A percentile compares a stretch with the other conserved stretches of the same genome.
These are phyloP conservation scores for Cryptococcus sp. DNA, from an alignment of 1,284 basidiomycete species.

Conservation along the genomic window DNA sequence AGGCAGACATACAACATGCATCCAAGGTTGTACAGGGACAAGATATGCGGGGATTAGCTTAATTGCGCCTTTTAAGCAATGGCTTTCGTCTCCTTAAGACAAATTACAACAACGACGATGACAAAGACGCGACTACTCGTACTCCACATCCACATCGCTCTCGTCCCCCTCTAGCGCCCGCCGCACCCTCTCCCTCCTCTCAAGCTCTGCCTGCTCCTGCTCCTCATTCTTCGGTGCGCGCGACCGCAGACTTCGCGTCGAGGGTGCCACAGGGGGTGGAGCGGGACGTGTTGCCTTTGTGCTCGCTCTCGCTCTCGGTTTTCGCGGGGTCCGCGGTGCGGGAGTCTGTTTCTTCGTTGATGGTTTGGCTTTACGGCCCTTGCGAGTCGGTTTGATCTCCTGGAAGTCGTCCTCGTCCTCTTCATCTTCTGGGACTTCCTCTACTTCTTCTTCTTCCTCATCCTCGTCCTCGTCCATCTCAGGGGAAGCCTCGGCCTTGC, in stretches of 20 bases:
- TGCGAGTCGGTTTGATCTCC: not conserved
- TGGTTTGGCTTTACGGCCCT: constrained; percentile 4
- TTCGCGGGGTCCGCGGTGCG: not conserved
- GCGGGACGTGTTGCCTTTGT: not conserved
- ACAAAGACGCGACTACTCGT: not conserved
- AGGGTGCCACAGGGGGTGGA: not conserved
- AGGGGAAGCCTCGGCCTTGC: no score
- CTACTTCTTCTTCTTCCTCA: not conserved
- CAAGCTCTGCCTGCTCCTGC: constrained; percentile 30
- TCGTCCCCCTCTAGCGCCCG: constrained; percentile 31
- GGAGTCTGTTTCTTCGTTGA: constrained; percentile 2
- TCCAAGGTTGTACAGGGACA: no score
- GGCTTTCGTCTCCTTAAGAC: no score
- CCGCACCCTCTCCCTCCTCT: constrained; percentile 24
- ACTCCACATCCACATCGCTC: not conserved
- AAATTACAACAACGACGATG: no score
- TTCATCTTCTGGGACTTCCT: not conserved
- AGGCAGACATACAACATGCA: no score
- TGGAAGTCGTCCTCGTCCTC: not conserved
- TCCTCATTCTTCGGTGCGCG: constrained; percentile 31
- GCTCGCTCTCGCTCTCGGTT: constrained; percentile 3
- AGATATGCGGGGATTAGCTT: no score
- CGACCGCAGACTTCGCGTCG: constrained; percentile 31
- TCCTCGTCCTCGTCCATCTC: not conserved
- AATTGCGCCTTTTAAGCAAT: no score